Percentiles rank a stretch among this genome's conserved stretches.
phyloP scores from a whole-genome alignment of 2,329 filamentous ascomycete species.

The Microascus cirrosus region DNA sequence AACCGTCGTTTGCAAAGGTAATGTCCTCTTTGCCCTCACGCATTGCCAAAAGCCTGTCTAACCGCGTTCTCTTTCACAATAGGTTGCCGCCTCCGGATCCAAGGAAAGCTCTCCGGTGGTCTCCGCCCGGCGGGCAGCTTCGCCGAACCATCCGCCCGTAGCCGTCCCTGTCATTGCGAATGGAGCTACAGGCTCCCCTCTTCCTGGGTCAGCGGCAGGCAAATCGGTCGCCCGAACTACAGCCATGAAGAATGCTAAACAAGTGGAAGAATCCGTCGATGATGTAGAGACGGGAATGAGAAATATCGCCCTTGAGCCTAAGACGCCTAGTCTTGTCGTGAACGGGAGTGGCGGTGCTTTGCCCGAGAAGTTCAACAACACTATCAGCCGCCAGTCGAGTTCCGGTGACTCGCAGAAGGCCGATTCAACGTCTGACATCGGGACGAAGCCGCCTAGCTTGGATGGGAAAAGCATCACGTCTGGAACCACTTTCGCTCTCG shows the following conservation, averaged over 20 bases:
- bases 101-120: slow-evolving; percentile 10
- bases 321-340: slow-evolving; percentile 29
- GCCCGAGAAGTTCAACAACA: slow-evolving; percentile 22
- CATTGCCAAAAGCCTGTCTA: background rate
- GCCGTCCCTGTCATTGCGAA: slow-evolving; percentile 14
- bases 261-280: slow-evolving; percentile 9
- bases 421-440: slow-evolving; percentile 53
- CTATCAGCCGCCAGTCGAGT: slow-evolving; percentile 28
- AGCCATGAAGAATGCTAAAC: background rate
- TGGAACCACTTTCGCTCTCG: slow-evolving; percentile 87
- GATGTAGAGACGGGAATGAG: slow-evolving; percentile 17
- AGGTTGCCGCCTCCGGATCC: slow-evolving; percentile 37
- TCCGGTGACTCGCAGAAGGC: slow-evolving; percentile 48
- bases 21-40: background rate
- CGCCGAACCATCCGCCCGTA: background rate
- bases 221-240: background rate
- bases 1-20: slow-evolving; percentile 71
- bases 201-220: background rate
- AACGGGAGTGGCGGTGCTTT: slow-evolving; percentile 33
- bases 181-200: slow-evolving; percentile 1
- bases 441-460: slow-evolving; percentile 76
- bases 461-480: slow-evolving; percentile 93
- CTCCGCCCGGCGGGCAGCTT: background rate
- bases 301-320: slow-evolving; percentile 17
- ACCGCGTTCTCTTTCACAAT: slow-evolving; percentile 3